Percentiles rank a stretch among this genome's conserved stretches.
Evolutionary conservation across 2,329 filamentous ascomycete species (phyloP).

Genomic region (Exophiala sideris): DNA sequence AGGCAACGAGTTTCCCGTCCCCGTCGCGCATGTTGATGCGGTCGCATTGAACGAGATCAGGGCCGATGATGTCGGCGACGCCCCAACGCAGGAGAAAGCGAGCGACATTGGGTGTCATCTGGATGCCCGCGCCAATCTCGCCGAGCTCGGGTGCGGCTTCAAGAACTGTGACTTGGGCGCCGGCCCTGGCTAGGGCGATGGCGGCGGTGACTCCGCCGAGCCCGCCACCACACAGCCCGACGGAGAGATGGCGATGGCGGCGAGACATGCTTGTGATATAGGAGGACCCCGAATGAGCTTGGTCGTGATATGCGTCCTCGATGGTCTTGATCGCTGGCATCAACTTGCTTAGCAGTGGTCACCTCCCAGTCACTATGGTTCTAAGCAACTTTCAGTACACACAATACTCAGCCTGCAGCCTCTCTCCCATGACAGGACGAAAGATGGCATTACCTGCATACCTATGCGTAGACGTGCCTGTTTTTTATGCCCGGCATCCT

Average conservation of each 20-base stretch:
- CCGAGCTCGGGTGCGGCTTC: constrained; percentile 41
- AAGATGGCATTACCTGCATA: too few relatives aligned
- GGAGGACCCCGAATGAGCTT: too few relatives aligned
- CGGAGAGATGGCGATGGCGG: constrained; percentile 7
- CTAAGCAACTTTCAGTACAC: too few relatives aligned
- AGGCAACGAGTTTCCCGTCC: constrained; percentile 13
- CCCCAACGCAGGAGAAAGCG: constrained; percentile 40
- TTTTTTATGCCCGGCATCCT: too few relatives aligned
- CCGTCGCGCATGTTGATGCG: constrained; percentile 37
- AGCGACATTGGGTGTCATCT: constrained; percentile 25
- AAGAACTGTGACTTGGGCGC: constrained; percentile 40
- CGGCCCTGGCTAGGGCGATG: constrained; percentile 40
- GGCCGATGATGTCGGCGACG: constrained; percentile 39
- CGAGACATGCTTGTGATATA: too few relatives aligned
- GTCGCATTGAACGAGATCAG: constrained; percentile 39
- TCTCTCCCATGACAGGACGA: too few relatives aligned
- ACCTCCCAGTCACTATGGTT: too few relatives aligned
- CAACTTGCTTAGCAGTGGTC: too few relatives aligned
- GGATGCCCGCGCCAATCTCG: constrained; percentile 36
- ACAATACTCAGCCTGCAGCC: too few relatives aligned
- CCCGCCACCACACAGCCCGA: constrained; percentile 38
- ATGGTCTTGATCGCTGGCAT: too few relatives aligned
- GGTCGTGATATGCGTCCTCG: too few relatives aligned
- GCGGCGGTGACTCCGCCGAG: constrained; percentile 43
- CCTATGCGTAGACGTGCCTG: too few relatives aligned